These are phyloP conservation scores for Breviolum minutum DNA, from an alignment of 73 alveolate species.

Conservation along the genomic window DNA sequence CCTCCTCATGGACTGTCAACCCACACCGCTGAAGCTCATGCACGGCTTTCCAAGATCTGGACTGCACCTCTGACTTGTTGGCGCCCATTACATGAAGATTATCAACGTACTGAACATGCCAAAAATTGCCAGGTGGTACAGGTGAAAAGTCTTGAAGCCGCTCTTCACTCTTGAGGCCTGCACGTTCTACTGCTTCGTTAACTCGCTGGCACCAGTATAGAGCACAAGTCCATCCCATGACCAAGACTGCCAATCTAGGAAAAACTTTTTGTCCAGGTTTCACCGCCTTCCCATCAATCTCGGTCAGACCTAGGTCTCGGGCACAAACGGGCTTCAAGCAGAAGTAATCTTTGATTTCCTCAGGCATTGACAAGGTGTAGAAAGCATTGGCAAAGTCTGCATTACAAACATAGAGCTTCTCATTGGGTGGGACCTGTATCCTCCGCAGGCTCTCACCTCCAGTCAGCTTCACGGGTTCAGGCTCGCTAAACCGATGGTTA, in stretches of 20 bases:
- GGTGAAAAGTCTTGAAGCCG: background rate
- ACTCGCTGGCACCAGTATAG: background rate
- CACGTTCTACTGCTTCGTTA: background rate
- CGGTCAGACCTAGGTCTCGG: background rate
- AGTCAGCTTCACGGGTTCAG: background rate
- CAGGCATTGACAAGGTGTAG: background rate
- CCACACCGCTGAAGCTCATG: background rate
- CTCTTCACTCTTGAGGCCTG: background rate
- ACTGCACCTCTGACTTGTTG: background rate
- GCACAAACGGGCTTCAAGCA: background rate
- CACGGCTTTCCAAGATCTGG: background rate
- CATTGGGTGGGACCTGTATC: background rate
- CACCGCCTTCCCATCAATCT: background rate
- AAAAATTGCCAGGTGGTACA: background rate
- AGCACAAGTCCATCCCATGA: background rate
- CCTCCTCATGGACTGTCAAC: background rate
- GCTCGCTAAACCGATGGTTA: background rate
- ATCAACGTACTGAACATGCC: constrained; percentile 20
- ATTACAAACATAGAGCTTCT: background rate
- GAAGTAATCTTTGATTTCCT: background rate
- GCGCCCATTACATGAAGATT: background rate
- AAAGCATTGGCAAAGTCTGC: background rate
- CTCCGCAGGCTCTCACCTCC: background rate
- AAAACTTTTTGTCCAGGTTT: background rate
- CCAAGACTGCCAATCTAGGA: background rate